phyloP scores from a whole-genome alignment of 2,329 filamentous ascomycete genomes.

The Camillea tinctor region DNA sequence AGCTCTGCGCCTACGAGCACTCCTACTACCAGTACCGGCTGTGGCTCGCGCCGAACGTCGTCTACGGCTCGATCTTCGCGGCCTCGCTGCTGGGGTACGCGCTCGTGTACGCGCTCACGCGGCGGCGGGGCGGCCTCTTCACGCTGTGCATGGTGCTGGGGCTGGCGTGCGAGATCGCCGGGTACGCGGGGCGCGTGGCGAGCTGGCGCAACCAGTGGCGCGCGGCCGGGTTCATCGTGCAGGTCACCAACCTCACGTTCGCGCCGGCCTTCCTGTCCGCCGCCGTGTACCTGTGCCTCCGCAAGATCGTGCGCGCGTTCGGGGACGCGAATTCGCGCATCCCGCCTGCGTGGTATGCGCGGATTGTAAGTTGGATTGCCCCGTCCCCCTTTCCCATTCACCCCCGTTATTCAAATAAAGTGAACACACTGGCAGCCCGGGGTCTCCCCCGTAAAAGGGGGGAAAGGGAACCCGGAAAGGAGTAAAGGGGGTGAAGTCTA shows the following conservation, averaged over 20 bases:
- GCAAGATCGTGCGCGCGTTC: conserved; percentile 47
- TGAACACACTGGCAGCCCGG: not conserved
- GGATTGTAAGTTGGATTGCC: conserved; percentile 39
- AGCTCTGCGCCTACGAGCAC: conserved; percentile 17
- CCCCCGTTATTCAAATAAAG: not conserved
- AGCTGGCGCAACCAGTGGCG: conserved; percentile 53
- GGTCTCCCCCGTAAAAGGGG: not conserved
- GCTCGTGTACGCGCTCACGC: conserved; percentile 40
- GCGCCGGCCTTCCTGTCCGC: conserved; percentile 65
- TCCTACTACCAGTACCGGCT: conserved; percentile 54
- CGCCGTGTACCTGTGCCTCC: conserved; percentile 61
- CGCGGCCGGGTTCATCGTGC: conserved; percentile 50
- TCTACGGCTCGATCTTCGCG: conserved; percentile 51
- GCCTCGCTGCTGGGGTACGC: conserved; percentile 43
- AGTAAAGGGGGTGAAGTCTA: too few species aligned
- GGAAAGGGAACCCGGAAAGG: not conserved
- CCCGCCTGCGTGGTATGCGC: conserved; percentile 46
- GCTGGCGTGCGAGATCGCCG: conserved; percentile 54
- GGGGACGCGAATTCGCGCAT: conserved; percentile 49
- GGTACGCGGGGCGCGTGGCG: conserved; percentile 58
- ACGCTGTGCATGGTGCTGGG: conserved; percentile 53
- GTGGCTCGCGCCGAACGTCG: conserved; percentile 50
- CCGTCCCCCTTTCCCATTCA: not conserved
- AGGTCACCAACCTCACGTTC: conserved; percentile 62
- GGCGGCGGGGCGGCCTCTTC: conserved; percentile 46